Evolutionary conservation across 2,329 filamentous ascomycete genomes (phyloP), one percentile per base, ranked within the genome.

Genomic region (Chrysoporthe cubensis): DNA sequence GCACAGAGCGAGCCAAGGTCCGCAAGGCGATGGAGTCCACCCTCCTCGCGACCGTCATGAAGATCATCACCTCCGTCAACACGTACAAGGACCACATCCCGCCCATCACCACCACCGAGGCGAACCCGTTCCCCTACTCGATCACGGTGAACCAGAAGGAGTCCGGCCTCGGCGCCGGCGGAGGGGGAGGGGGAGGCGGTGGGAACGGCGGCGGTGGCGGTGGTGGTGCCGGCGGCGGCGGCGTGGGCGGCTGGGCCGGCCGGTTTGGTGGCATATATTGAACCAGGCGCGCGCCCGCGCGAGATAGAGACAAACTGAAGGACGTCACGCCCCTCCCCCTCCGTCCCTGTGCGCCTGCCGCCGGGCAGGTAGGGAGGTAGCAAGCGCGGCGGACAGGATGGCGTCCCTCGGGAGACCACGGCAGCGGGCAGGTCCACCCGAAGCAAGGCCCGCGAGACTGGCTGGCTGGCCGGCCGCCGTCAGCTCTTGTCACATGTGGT

Each of bases 81-180:
- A 83, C 88, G 63, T 91, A 97, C 79, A 97, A 96, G 78, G 93
- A 96, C 75, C 96, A 98, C 79, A 98, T 99, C 72, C 96, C 96
- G 1, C 96, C 95, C 62, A 98, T 98, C 74, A 97, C 94, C 9
- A 96, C 94, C 32, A 94, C 90, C 76, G 52, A 46, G 16, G 93
- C 91, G 60, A 98, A 98, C 78, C 95, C 96, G 0, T 99, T 98
- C 76, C 95, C 95, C 0, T 98, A 97, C 80, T 91, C 94, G 78
- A 97, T 98, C 76, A 87, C 91, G 70, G 88, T 98, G 68, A 96
- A 97, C 76, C 93, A 93, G 67, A 93, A 93, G 75, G 86, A 90
- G 16, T 40, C 58, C 32, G 57, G 44, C n/a, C 44, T 62, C 14
- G 65, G 60, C 5, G 57, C 48, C 3, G 64, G 44, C 11, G 62